Evolutionary conservation across 257 asterid species (phyloP).

Genomic region (Solanum dulcamara): DNA sequence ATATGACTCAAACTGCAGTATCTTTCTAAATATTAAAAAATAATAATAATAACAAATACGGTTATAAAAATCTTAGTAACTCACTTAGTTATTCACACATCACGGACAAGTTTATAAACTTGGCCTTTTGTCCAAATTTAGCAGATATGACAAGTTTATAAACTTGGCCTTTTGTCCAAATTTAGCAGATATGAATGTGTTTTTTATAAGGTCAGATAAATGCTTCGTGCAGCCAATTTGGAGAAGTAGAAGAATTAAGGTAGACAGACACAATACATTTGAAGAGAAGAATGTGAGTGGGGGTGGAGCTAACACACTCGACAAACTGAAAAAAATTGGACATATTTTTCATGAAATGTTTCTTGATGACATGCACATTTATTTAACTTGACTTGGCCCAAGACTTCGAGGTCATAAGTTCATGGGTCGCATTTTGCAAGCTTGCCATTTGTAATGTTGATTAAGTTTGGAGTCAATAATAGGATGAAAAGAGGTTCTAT

Average conservation of each 20-base stretch:
- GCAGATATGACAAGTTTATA: background rate
- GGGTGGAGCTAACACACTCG: too few species aligned
- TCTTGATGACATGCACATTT: background rate
- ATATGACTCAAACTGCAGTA: background rate
- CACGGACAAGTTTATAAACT: background rate
- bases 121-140: background rate
- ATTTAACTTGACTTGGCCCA: background rate
- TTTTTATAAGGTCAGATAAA: too few species aligned
- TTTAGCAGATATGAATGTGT: background rate
- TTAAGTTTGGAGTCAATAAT: background rate
- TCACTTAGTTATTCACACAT: fast-evolving
- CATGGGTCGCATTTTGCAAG: background rate
- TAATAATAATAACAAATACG: too few species aligned
- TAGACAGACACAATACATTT: too few species aligned
- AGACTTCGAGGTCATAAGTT: background rate
- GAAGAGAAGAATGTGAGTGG: too few species aligned
- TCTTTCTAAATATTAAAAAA: background rate
- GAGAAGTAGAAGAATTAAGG: too few species aligned
- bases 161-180: background rate
- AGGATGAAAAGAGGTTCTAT: background rate
- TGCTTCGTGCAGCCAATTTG: too few species aligned
- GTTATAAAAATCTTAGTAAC: background rate
- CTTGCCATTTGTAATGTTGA: background rate
- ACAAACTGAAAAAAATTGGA: too few species aligned
- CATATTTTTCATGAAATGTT: background rate